phyloP scores from a whole-genome alignment of 106 monocot species.

The Dendrobium officinale region DNA sequence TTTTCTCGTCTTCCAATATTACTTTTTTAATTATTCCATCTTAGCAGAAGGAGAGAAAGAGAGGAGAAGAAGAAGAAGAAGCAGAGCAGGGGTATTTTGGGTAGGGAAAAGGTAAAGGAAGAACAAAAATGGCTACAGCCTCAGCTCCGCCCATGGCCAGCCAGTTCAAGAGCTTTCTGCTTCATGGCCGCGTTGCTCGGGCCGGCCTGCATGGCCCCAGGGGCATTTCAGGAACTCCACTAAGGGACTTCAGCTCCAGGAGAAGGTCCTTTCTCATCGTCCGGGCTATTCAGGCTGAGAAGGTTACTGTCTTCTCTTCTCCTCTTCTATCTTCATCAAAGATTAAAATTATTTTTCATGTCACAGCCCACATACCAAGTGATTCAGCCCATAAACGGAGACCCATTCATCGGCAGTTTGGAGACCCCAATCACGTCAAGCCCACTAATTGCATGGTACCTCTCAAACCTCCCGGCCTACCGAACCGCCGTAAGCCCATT shows the following conservation, averaged over 20 bases:
- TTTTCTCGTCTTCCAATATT: background rate
- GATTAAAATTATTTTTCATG: background rate
- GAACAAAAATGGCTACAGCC: background rate
- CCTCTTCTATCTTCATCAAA: too few relatives aligned
- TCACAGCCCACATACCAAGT: slow-evolving; percentile 84
- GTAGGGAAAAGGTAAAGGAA: background rate
- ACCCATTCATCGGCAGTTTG: slow-evolving; percentile 92
- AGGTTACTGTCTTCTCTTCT: slow-evolving; percentile 26
- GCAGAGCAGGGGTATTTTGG: background rate
- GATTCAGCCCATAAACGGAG: slow-evolving; percentile 85
- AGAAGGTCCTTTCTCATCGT: slow-evolving; percentile 50
- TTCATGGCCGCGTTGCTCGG: slow-evolving; percentile 15
- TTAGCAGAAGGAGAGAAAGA: background rate
- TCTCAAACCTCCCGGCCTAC: slow-evolving; percentile 98
- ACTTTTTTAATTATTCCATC: background rate
- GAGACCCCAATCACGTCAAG: slow-evolving; percentile 93
- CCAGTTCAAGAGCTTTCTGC: slow-evolving; percentile 40
- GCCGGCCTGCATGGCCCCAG: slow-evolving; percentile 26
- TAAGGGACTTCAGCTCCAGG: slow-evolving; percentile 30
- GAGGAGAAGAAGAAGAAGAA: background rate
- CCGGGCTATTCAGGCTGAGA: slow-evolving; percentile 75
- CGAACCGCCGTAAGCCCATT: slow-evolving; percentile 93
- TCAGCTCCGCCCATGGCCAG: background rate
- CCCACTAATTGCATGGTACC: slow-evolving; percentile 91
- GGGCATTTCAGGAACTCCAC: slow-evolving; percentile 52